These are phyloP conservation scores for grape (Vitis vinifera) DNA, from an alignment of 164 flowering plant genomes.

Conservation along the genomic window ASM3070453v1 NC_081818.1:9755501-9756000, in stretches of 20 bases:
- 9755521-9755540: no score
- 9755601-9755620: no score
- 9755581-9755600: no score
- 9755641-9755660: no score
- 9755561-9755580: no score
- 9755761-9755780: conserved; percentile 41
- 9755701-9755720: conserved; percentile 51
- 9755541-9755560: no score
- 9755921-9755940: conserved; percentile 43
- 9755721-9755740: conserved; percentile 52
- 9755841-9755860: conserved; percentile 3
- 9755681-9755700: conserved; percentile 20
- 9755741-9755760: conserved; percentile 46
- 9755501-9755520: no score
- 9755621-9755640: no score
- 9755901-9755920: conserved; percentile 26
- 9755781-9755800: conserved; percentile 43
- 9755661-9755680: no score
- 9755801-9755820: conserved; percentile 40
- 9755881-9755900: conserved; percentile 10
- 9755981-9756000: conserved; percentile 45
- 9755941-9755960: conserved; percentile 46
- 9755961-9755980: conserved; percentile 55
- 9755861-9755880: conserved; percentile 13
- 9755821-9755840: conserved; percentile 22